Evolutionary conservation across 352 stramenopile genomes (phyloP).

Genomic region (Globisporangium takayamanum): DNA sequence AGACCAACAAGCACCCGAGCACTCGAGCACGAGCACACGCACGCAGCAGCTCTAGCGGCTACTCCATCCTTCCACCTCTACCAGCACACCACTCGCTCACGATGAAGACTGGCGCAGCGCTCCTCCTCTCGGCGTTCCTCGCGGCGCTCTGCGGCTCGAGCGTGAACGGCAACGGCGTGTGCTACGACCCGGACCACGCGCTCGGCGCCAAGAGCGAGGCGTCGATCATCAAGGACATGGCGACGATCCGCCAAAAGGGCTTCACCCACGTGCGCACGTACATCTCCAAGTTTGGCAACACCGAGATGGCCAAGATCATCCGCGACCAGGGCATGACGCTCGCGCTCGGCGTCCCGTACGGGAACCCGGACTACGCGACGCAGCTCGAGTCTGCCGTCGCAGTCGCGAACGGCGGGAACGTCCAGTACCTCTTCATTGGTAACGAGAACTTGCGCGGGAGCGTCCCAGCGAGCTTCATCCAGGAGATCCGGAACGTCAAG

Average conservation of each 20-base stretch:
- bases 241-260: constrained; percentile 36
- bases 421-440: constrained; percentile 59
- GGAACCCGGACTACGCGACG: constrained; percentile 34
- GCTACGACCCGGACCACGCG: constrained; percentile 60
- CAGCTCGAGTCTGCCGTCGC: constrained; percentile 39
- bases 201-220: constrained; percentile 21
- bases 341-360: constrained; percentile 52
- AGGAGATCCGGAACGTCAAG: constrained; percentile 50
- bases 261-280: constrained; percentile 69
- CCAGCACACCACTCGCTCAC: too few species aligned
- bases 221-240: constrained; percentile 39
- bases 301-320: constrained; percentile 49
- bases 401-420: constrained; percentile 36
- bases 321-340: constrained; percentile 37
- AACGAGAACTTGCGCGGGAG: constrained; percentile 59
- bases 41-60: neutral
- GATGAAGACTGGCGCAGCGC: constrained; percentile 16
- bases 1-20: too few species aligned
- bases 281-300: constrained; percentile 53
- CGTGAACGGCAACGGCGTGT: constrained; percentile 56
- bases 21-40: too few species aligned
- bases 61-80: neutral
- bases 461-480: constrained; percentile 35
- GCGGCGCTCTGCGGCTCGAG: constrained; percentile 24
- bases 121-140: constrained; percentile 13